A percentile compares a stretch with the other conserved stretches of the same genome.
Evolutionary conservation across 164 flowering plant genomes (phyloP).

Genomic region (Chimonanthus praecox): DNA sequence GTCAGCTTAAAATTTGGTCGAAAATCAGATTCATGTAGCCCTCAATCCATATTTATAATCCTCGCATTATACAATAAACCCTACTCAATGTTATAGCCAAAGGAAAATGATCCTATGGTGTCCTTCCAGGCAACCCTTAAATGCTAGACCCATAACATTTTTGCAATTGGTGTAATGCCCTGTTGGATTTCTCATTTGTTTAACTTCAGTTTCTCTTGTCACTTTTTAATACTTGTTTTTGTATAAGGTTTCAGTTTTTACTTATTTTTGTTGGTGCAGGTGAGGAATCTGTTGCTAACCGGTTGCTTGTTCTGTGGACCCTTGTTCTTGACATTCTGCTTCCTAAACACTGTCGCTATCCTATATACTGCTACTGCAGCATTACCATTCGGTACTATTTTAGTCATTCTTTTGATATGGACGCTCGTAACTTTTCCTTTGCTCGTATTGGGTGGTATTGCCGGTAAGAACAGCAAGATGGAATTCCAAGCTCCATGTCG

Average conservation of each 20-base stretch:
- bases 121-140: too few species aligned
- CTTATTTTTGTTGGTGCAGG: slow-evolving; percentile 15
- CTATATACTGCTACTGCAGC: slow-evolving; percentile 29
- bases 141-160: too few species aligned
- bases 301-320: slow-evolving; percentile 32
- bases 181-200: too few species aligned
- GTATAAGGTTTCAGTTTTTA: not conserved
- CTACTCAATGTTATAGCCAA: too few species aligned
- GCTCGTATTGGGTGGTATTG: slow-evolving; percentile 29
- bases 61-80: too few species aligned
- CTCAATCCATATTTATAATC: too few species aligned
- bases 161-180: too few species aligned
- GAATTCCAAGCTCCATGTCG: slow-evolving; percentile 35
- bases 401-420: slow-evolving; percentile 31
- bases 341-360: slow-evolving; percentile 29
- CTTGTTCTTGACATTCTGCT: slow-evolving; percentile 27
- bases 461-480: slow-evolving; percentile 24
- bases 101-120: too few species aligned
- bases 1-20: too few species aligned
- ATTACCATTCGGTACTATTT: slow-evolving; percentile 28
- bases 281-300: slow-evolving; percentile 27
- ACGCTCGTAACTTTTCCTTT: slow-evolving; percentile 25
- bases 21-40: too few species aligned
- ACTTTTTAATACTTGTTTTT: not conserved
- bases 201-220: not conserved